Evolutionary conservation across 2,329 filamentous ascomycete genomes (phyloP), one percentile per base, ranked within the genome.

Genomic region (Hawksworthiomyces lignivorus): DNA sequence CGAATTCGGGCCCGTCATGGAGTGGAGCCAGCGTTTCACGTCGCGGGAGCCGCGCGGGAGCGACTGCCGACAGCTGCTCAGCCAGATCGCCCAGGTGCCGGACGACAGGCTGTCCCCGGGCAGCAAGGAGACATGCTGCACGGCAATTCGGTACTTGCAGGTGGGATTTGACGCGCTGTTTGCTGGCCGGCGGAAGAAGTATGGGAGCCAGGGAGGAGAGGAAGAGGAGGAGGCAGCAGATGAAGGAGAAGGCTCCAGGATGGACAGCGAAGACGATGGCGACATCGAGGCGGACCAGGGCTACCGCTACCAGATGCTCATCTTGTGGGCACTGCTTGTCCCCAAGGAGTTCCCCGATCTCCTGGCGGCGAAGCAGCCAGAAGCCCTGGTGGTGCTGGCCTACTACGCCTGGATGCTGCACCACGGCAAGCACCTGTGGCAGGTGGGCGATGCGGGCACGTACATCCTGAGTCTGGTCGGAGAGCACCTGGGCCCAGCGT

Each of bases 371-470:
- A 47, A 47, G 18, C 40, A 38, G 10, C 54, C 55, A 5, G 54
- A 55, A 35, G 55, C 52, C 7, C 21, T 59, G 8, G 49, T 53
- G 2, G 34, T 60, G 7, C 43, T 60, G 17, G 54, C 50, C 5
- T 53, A 58, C 44, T 58, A 59, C 31, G 48, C 52, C 0, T 45
- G 54, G 15, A 48, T 60, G 18, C 48, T 60, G 14, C 53, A 60
- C 37, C 41, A 53, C 20, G 52, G 47, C 14, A 43, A 47, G 26
- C 26, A 45, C 12, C 19, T 58, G 31, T 61, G 57, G 57, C 55
- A 56, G 38, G 48, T 60, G n/a, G 48, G 50, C 11, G 52, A 49
- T 19, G 43, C 52, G 5, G 52, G 52, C 12, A 35, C 27, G 30
- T 40, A 47, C 40, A 38, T 50, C 5, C 35, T 51, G 24, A 24